Evolutionary conservation across 805 yeast species (phyloP), one percentile per base, ranked within the genome.

Genomic region (Yamadazyma scolyti): DNA sequence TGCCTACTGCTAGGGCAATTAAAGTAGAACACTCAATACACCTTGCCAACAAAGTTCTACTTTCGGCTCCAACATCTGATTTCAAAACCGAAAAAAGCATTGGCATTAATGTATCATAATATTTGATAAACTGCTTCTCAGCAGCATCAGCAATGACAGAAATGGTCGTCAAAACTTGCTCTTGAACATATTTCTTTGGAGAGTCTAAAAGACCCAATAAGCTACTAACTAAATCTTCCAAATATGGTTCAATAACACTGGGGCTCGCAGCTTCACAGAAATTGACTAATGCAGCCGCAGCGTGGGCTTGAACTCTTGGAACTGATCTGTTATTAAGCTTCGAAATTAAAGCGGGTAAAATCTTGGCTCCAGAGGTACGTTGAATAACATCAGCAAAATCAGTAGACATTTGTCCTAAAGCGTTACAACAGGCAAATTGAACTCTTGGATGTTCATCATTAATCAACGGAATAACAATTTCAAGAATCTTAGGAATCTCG

Each of bases 111-210:
- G 96, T 83, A 54, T 88, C 96, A 56, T 89, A 93, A 55, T 93
- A 93, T 61, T 89, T 90, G 47, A 78, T 71, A 54, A 93, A 93
- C 51, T 82, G 83, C 40, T 73, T 73, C 58, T 87, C 87, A 3
- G 97, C 96, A 10, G 96, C 94, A 60, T 90, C 97, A 2, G 98
- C 98, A 43, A 90, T 89, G 44, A 89, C 85, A 13, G 97, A 96
- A 57, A 93, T 89, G 0, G 97, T 93, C 8, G 97, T 89, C 36
- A 93, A 71, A 10, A 89, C 97, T 65, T 93, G 98, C 54, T 93
- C 98, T 62, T 93, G 97, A 27, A 93, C 96, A 50, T 88, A 93
- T 43, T 88, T 74, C 57, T 88, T 86, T 22, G 94, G 93, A 36
- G 89, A 76, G 54, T 84, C 88, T 36, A 93, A 69, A 16, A 90